Conservation (phyloP, 2,329 filamentous ascomycete species). For the Hypoxylon sp. region DNA sequence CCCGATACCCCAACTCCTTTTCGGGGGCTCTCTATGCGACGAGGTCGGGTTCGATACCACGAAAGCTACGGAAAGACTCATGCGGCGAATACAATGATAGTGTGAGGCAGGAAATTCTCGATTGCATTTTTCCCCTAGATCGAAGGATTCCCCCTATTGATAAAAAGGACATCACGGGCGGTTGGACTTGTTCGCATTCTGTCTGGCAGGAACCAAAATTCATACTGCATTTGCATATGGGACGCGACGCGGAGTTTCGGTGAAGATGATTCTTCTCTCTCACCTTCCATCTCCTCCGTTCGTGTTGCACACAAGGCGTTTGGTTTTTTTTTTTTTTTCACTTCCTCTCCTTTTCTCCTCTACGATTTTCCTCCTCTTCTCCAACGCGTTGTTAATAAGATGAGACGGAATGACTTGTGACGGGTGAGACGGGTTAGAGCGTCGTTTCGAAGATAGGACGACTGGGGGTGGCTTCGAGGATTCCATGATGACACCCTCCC, state of each 20-base stretch:
- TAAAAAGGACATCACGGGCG: conserved; percentile 15
- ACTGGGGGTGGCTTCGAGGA: conserved; percentile 7
- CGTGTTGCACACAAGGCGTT: too few species aligned
- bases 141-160: conserved; percentile 19
- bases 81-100: conserved; percentile 10
- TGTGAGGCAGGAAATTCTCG: conserved; percentile 13
- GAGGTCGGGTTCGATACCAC: conserved; percentile 6
- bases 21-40: conserved; percentile 8
- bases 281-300: background rate
- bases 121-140: conserved; percentile 31
- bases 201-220: conserved; percentile 28
- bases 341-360: background rate
- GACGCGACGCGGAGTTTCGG: conserved; percentile 20
- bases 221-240: conserved; percentile 37
- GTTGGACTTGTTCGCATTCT: conserved; percentile 29
- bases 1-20: conserved; percentile 10
- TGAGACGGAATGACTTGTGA: conserved; percentile 14
- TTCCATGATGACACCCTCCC: conserved; percentile 12
- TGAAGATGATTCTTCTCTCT: conserved; percentile 24
- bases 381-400: conserved; percentile 26
- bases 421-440: conserved; percentile 8
- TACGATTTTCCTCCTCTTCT: conserved; percentile 17
- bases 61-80: conserved; percentile 7
- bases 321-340: conserved; percentile 15
- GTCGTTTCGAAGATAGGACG: conserved; percentile 10